Evolutionary conservation across 257 asterid species (phyloP).

Genomic region (Fraxinus anomala): DNA sequence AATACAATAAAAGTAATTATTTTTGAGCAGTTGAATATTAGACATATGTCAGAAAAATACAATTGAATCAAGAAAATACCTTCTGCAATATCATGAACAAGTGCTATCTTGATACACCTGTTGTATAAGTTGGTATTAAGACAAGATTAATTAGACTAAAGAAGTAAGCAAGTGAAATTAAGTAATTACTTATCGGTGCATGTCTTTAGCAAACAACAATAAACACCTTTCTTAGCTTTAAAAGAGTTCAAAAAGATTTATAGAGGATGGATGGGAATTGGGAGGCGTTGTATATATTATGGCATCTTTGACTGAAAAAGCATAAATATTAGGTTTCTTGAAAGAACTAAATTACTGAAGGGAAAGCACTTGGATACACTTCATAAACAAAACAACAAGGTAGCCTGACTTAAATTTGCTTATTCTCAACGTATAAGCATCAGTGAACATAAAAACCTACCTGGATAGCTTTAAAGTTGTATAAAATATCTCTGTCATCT

Average conservation of each 20-base stretch:
- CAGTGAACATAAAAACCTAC: not conserved
- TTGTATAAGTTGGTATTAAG: conserved; percentile 25
- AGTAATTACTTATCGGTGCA: not conserved
- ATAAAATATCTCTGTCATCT: not conserved
- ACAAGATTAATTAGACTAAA: conserved; percentile 16
- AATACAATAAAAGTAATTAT: not conserved
- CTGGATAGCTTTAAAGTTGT: not conserved
- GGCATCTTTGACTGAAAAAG: not conserved
- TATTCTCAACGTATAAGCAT: not conserved
- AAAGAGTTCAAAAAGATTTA: not conserved
- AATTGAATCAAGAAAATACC: conserved; percentile 45
- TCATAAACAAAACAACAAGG: not conserved
- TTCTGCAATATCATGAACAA: conserved; percentile 94
- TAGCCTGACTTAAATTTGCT: not conserved
- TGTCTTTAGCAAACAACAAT: not conserved
- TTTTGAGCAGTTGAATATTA: not conserved
- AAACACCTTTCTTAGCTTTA: not conserved
- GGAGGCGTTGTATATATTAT: not conserved
- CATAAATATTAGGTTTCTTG: not conserved
- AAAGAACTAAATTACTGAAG: not conserved
- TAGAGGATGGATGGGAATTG: not conserved
- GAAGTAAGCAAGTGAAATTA: conserved; percentile 5
- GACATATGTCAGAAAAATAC: not conserved
- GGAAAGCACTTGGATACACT: not conserved
- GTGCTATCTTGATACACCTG: conserved; percentile 96